phyloP scores from a whole-genome alignment of 306 rosid genomes.

The Vigna radiata region DNA sequence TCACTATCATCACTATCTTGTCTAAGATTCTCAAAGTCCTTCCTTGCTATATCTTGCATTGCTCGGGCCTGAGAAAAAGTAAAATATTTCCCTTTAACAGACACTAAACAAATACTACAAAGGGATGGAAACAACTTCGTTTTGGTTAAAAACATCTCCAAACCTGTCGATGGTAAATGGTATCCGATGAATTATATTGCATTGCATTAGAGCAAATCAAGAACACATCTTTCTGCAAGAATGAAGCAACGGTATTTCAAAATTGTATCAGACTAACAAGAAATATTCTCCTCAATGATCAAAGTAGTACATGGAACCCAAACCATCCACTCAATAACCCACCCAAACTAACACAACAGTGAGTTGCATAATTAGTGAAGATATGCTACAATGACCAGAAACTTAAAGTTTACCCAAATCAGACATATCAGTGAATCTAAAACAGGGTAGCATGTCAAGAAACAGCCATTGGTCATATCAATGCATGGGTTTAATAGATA shows the following conservation, averaged over 20 bases:
- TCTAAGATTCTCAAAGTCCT: conserved; percentile 90
- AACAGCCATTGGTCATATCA: neutral
- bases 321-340: conserved; percentile 20
- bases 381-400: conserved; percentile 12
- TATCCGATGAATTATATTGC: conserved; percentile 83
- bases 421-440: conserved; percentile 4
- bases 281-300: conserved; percentile 7
- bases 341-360: conserved; percentile 17
- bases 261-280: conserved; percentile 11
- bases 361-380: conserved; percentile 20
- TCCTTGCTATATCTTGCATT: conserved; percentile 84
- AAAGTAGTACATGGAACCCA: conserved; percentile 29
- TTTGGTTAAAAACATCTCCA: conserved; percentile 39
- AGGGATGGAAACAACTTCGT: conserved; percentile 3
- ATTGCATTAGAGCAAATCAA: conserved; percentile 94
- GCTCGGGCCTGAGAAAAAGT: conserved; percentile 73
- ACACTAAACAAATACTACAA: conserved; percentile 1
- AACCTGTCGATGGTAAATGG: conserved; percentile 92
- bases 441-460: conserved; percentile 21
- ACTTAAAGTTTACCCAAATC: conserved; percentile 4
- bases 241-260: conserved; percentile 43
- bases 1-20: conserved; percentile 82
- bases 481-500: conserved; percentile 10
- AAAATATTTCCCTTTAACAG: conserved; percentile 28
- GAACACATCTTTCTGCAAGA: conserved; percentile 81